Base-by-base conservation (phyloP, 805 yeast species). In the Metschnikowia henanensis region DNA sequence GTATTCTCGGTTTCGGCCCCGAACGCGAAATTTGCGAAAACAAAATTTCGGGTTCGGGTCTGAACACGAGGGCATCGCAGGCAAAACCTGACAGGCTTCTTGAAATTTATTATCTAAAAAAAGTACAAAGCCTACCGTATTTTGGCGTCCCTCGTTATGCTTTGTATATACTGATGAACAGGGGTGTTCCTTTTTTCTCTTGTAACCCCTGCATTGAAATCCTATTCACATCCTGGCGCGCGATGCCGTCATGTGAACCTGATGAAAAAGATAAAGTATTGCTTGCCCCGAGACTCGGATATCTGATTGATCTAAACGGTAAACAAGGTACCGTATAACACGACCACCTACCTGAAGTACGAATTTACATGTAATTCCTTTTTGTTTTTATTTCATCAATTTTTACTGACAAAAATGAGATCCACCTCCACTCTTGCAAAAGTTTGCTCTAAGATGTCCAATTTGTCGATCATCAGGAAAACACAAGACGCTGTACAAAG, bases 401-500 rank as follows among this genome's bases (percentile, higher is more conserved):
- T 3, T 21, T 20, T 13, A 18, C 26, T 22, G n/a, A 25, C 20
- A n/a, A 3, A n/a, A 13, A 2, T 22, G 13, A 15, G 9, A 25
- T 5, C 15, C n/a, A 16, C 16, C 17, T 23, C 21, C 7, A 18
- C 13, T 8, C 8, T 9, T 15, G 19, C 30, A 16, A 23, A 23
- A 2, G 9, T 23, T 16, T 16, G 30, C 10, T 5, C 30, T 16
- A 40, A 21, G 28, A 29, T 40, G 35, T 7, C 38, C 23, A 32
- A n/a, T 15, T n/a, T 32, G 16, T 20, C 36, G 15, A 43, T 38
- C 29, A 17, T 13, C 28, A 39, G 42, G 28, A 47, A 44, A 29
- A 37, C 44, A 12, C 39, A 35, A 13, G 51, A 45, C 4, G 44
- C 48, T 6, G 17, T 47, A 16, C 51, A 43, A 29, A 37, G 15